Percentiles rank a stretch among this genome's conserved stretches.
Conservation (phyloP, 1,139 yeast genomes). For the Nakaseomyces nivariensis region DNA sequence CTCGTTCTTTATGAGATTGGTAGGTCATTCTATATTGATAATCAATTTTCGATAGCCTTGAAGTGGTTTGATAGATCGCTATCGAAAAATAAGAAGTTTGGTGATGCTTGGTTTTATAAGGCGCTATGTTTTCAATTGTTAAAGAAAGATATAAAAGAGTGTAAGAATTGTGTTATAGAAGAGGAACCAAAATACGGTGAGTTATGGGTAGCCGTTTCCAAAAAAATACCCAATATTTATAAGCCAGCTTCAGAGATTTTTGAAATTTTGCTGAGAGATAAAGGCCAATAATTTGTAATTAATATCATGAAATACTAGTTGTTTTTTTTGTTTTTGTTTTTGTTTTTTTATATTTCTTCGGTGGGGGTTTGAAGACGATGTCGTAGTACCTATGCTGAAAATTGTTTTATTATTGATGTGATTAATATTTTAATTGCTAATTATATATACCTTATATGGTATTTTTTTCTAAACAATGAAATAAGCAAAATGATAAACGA, state of each 20-base stretch:
- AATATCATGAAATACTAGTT: too few relatives aligned
- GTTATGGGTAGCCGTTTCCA: conserved; percentile 43
- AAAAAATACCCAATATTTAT: conserved; percentile 26
- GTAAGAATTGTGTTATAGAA: conserved; percentile 29
- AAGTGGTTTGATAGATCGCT: conserved; percentile 72
- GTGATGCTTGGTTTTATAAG: conserved; percentile 74
- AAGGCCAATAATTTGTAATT: not conserved
- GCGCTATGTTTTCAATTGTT: conserved; percentile 36
- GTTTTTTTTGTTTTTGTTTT: not conserved
- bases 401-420: too few relatives aligned
- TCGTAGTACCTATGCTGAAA: too few relatives aligned
- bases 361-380: too few relatives aligned
- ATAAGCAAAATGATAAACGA: not conserved
- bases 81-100: conserved; percentile 44
- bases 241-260: conserved; percentile 11
- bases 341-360: not conserved
- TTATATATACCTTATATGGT: too few relatives aligned
- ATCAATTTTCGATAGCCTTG: conserved; percentile 53
- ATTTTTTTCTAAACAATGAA: too few relatives aligned
- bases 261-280: not conserved
- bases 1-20: conserved; percentile 57
- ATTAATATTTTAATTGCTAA: too few relatives aligned
- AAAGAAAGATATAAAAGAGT: conserved; percentile 27
- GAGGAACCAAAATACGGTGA: conserved; percentile 52
- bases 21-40: conserved; percentile 55